phyloP scores from a whole-genome alignment of 129 eudicot genomes.

The Pittosporum tobira region DNA sequence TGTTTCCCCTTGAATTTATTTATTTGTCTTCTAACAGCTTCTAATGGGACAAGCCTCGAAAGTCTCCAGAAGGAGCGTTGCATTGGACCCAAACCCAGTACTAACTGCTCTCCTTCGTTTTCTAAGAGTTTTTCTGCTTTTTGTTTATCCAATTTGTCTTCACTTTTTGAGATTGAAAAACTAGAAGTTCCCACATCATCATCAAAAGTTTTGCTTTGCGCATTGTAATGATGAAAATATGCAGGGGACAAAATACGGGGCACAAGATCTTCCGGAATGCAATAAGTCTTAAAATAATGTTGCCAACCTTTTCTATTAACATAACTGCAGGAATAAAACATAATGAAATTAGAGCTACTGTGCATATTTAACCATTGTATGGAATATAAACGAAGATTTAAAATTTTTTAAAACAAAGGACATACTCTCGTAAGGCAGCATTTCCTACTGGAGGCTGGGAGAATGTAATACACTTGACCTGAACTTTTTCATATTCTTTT shows the following conservation, averaged over 20 bases:
- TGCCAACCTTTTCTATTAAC: slow-evolving; percentile 91
- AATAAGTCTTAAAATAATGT: slow-evolving; percentile 77
- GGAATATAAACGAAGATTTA: not conserved
- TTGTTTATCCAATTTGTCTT: slow-evolving; percentile 26
- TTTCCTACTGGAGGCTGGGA: slow-evolving; percentile 99
- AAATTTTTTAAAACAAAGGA: not conserved
- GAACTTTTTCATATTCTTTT: slow-evolving; percentile 76
- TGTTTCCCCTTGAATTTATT: slow-evolving; percentile 40
- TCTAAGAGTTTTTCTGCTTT: slow-evolving; percentile 44
- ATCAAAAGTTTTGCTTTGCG: slow-evolving; percentile 43
- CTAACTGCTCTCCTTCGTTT: slow-evolving; percentile 74
- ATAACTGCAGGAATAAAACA: slow-evolving; percentile 43
- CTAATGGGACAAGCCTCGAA: slow-evolving; percentile 89
- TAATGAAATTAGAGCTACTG: not conserved
- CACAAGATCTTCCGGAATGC: slow-evolving; percentile 96
- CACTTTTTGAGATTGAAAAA: slow-evolving; percentile 22
- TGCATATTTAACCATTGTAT: not conserved
- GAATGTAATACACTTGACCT: slow-evolving; percentile 93
- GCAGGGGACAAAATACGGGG: slow-evolving; percentile 97
- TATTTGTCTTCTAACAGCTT: slow-evolving; percentile 68
- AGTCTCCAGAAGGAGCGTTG: slow-evolving; percentile 93
- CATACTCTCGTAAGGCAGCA: slow-evolving; percentile 97
- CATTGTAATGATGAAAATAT: slow-evolving; percentile 94
- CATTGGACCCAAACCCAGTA: slow-evolving; percentile 91
- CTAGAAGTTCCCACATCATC: slow-evolving; percentile 28